phyloP scores from a whole-genome alignment of 352 stramenopile genomes.

The Globisporangium emineosum region DNA sequence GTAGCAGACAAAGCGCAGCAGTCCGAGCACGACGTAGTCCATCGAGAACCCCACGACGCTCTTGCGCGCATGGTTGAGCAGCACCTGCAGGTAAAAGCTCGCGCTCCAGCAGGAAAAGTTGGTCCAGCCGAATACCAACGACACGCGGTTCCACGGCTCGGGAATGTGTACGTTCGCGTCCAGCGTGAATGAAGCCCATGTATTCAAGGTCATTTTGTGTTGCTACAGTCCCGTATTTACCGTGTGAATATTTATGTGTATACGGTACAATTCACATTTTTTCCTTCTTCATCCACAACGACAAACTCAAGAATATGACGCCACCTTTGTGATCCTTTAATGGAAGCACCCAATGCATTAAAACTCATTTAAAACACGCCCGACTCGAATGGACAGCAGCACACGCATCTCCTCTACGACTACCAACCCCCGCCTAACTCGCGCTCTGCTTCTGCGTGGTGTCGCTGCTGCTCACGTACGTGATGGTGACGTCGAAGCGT shows the following conservation, averaged over 20 bases:
- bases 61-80: constrained; percentile 89
- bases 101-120: constrained; percentile 92
- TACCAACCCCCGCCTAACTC: not conserved
- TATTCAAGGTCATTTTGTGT: too few relatives aligned
- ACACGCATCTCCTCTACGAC: not conserved
- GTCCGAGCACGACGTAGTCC: constrained; percentile 94
- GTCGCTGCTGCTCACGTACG: constrained; percentile 2
- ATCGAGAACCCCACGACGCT: constrained; percentile 90
- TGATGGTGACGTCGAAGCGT: constrained; percentile 17
- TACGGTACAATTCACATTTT: too few relatives aligned
- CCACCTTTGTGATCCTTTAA: not conserved
- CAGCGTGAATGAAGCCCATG: too few relatives aligned
- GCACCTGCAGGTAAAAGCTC: constrained; percentile 93
- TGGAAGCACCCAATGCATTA: not conserved
- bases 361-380: too few relatives aligned
- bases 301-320: too few relatives aligned
- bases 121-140: constrained; percentile 86
- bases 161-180: constrained; percentile 80
- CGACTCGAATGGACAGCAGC: too few relatives aligned
- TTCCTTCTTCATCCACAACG: too few relatives aligned
- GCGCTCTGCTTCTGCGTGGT: constrained; percentile 9
- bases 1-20: constrained; percentile 95
- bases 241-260: too few relatives aligned
- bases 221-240: too few relatives aligned
- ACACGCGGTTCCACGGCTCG: constrained; percentile 82